Base-by-base conservation (phyloP, 1,284 basidiomycete species). In the Ustilago tritici region DNA sequence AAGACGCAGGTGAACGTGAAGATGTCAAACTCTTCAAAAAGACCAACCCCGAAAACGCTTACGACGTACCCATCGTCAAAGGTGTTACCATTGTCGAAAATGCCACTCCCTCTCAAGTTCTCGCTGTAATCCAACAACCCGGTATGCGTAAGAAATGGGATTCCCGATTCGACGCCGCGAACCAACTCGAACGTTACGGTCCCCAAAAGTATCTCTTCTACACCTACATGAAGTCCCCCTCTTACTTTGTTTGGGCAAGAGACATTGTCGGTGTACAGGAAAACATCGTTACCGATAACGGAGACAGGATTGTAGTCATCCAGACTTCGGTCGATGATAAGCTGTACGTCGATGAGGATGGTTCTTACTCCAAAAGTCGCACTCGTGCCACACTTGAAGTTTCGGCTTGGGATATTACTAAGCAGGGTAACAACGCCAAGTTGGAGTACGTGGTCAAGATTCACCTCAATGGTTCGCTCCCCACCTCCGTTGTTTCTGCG, bases 111-210 rank as follows among this genome's bases (percentile, higher is more conserved):
- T 62, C 75, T 8, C 69, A 84, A 61, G 66, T 84, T 8, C 57
- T 81, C 4, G 76, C 78, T 23, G 73, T 79, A 15, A 71, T 84
- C 58, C 79, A 82, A 65, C 72, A 81, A 46, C 82, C 82, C 12
- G 80, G 80, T 19, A 77, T 84, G 61, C 73, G 82, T 35, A 82
- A 82, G 54, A 82, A 82, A 63, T 84, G 82, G 82, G 82, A 84
- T 49, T 61, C 76, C 4, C 76, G 82, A 12, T 78, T 84, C 55
- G 82, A 84, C 61, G 55, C 40, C n/a, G 70, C 67, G 8, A 54
- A 57, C 34, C 70, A 72, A 61, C 72, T 78, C 53, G 72, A 78
- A 46, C 62, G 76, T 0, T 78, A 75, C 59, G 54, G 61, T 28
- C 19, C 71, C 7, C 65, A 78, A 36, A 31, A 64, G 55, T 78